phyloP scores from a whole-genome alignment of 2,329 filamentous ascomycete species.

The Colletotrichum somersetense region DNA sequence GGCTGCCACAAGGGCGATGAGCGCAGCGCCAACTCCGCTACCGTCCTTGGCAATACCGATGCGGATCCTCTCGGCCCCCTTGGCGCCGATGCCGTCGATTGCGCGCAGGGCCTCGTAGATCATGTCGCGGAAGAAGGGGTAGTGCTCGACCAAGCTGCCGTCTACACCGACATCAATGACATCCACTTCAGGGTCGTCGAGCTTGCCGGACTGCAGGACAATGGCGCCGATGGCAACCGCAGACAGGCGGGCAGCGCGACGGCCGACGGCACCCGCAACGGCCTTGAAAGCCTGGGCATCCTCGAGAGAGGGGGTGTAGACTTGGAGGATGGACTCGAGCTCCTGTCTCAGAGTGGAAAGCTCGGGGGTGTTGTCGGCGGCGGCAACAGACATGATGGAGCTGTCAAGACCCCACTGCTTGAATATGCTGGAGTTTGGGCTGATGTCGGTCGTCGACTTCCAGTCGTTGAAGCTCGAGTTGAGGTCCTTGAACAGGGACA shows the following conservation, averaged over 20 bases:
- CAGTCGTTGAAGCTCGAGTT: conserved; percentile 79
- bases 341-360: conserved; percentile 81
- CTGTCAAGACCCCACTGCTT: conserved; percentile 92
- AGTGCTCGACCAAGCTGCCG: conserved; percentile 94
- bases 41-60: conserved; percentile 98
- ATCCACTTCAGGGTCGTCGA: conserved; percentile 73
- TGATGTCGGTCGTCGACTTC: conserved; percentile 77
- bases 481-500: conserved; percentile 81
- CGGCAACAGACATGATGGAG: conserved; percentile 87
- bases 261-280: conserved; percentile 85
- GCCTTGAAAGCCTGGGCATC: conserved; percentile 91
- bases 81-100: conserved; percentile 81
- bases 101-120: conserved; percentile 84
- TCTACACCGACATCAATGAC: conserved; percentile 93
- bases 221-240: conserved; percentile 90
- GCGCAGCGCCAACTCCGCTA: conserved; percentile 91
- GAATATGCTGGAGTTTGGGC: conserved; percentile 75
- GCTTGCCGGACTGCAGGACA: conserved; percentile 82
- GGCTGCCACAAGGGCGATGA: conserved; percentile 92
- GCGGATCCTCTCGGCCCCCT: conserved; percentile 86
- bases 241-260: conserved; percentile 87
- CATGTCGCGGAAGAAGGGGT: conserved; percentile 90
- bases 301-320: conserved; percentile 81
- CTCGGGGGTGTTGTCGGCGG: conserved; percentile 81
- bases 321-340: conserved; percentile 80